These are phyloP conservation scores for Tuber magnatum DNA, from an alignment of 495 filamentous ascomycete genomes.

Conservation along the genomic window DNA sequence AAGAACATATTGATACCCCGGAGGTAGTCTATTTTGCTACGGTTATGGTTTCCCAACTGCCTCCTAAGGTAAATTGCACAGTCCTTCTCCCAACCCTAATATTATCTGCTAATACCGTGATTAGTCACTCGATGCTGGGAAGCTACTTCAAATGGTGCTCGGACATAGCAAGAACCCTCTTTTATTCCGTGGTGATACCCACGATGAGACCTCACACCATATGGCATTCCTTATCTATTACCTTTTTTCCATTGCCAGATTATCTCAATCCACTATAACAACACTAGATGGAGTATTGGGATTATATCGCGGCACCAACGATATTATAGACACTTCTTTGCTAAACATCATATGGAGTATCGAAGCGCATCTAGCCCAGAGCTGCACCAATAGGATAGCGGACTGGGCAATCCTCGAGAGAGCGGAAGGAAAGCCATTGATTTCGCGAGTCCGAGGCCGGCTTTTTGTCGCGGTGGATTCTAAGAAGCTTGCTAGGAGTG, in stretches of 20 bases:
- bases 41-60: conserved; percentile 25
- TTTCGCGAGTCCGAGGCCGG: conserved; percentile 33
- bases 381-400: conserved; percentile 21
- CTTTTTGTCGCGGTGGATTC: conserved; percentile 26
- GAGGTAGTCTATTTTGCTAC: conserved; percentile 35
- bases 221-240: conserved; percentile 31
- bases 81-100: neutral
- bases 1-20: conserved; percentile 28
- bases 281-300: conserved; percentile 35
- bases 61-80: conserved; percentile 17
- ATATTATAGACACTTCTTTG: conserved; percentile 28
- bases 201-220: conserved; percentile 25
- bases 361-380: conserved; percentile 32
- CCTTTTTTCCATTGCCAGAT: conserved; percentile 26
- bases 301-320: conserved; percentile 33
- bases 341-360: conserved; percentile 32
- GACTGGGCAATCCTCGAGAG: conserved; percentile 33
- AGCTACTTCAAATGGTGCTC: conserved; percentile 38
- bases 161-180: conserved; percentile 35
- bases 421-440: conserved; percentile 25
- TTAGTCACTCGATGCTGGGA: conserved; percentile 33
- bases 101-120: conserved; percentile 12
- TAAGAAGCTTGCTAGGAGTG: conserved; percentile 29
- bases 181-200: conserved; percentile 12
- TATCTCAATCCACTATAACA: conserved; percentile 29